phyloP scores from a whole-genome alignment of 257 asterid species.

The Nicotiana benthamiana region DNA sequence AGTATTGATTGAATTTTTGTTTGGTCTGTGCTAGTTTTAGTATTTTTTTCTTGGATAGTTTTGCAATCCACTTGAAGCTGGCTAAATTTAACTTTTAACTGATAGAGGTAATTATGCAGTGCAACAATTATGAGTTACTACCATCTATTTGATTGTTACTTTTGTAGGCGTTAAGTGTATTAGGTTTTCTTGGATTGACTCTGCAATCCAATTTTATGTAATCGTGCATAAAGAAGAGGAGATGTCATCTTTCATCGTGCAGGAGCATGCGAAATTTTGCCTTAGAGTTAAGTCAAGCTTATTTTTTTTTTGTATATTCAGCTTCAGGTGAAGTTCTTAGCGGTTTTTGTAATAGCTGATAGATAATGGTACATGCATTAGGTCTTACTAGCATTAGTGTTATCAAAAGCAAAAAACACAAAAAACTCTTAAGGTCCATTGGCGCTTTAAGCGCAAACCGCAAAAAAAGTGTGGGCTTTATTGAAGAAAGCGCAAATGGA shows the following conservation, averaged over 20 bases:
- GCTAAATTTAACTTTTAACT: conserved; percentile 8
- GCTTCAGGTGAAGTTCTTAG: not conserved
- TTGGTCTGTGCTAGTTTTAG: not conserved
- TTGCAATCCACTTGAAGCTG: conserved; percentile 10
- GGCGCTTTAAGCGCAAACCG: too few relatives aligned
- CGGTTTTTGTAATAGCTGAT: not conserved
- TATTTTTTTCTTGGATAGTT: not conserved
- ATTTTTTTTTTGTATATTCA: not conserved
- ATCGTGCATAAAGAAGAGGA: not conserved
- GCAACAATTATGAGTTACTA: not conserved
- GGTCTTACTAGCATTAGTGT: not conserved
- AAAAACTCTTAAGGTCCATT: too few relatives aligned
- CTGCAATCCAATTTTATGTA: not conserved
- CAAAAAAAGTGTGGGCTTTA: too few relatives aligned
- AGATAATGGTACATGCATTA: not conserved
- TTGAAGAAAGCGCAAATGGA: too few relatives aligned
- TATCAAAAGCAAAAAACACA: too few relatives aligned
- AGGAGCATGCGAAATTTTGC: not conserved
- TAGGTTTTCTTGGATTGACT: not conserved
- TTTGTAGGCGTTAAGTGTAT: not conserved
- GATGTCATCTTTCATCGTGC: not conserved
- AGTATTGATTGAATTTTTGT: not conserved
- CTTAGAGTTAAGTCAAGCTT: not conserved
- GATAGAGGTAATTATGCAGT: conserved; percentile 22
- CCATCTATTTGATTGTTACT: not conserved